phyloP scores from a whole-genome alignment of 768 basidiomycete genomes.

The Lactifluus subvellereus region DNA sequence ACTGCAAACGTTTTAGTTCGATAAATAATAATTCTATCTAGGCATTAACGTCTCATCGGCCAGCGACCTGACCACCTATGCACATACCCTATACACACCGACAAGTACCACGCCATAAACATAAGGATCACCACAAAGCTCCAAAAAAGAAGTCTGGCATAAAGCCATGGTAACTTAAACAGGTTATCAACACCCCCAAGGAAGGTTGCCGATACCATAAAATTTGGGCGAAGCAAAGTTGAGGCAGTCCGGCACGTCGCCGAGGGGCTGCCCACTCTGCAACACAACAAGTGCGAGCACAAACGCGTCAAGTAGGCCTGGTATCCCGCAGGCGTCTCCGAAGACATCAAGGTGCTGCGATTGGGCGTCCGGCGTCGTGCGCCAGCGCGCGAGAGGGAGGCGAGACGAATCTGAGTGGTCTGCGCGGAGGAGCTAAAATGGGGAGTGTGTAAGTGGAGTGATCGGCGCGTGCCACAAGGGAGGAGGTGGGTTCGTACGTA shows the following conservation, averaged over 20 bases:
- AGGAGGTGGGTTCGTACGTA: background rate
- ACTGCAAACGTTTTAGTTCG: background rate
- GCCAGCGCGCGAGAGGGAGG: slow-evolving; percentile 18
- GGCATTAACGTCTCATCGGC: slow-evolving; percentile 13
- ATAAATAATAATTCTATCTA: background rate
- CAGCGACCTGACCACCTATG: slow-evolving; percentile 8
- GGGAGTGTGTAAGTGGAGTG: background rate
- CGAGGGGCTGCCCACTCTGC: slow-evolving; percentile 17
- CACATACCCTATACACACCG: background rate
- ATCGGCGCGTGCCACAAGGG: background rate
- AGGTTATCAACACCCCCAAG: background rate
- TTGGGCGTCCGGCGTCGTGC: background rate
- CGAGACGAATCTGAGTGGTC: background rate
- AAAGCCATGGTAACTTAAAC: background rate
- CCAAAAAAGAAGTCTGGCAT: background rate
- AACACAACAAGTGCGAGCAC: slow-evolving; percentile 15
- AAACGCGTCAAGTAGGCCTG: slow-evolving; percentile 13
- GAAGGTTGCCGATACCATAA: background rate
- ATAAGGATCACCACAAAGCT: background rate
- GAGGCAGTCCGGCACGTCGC: slow-evolving; percentile 7
- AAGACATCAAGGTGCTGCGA: slow-evolving; percentile 15
- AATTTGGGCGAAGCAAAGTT: slow-evolving; percentile 7
- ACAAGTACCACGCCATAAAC: background rate
- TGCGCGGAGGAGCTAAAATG: slow-evolving; percentile 1
- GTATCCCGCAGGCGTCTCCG: slow-evolving; percentile 4